Base-by-base conservation (phyloP, 148 eudicot species). In the Pharnaceum exiguum region DNA sequence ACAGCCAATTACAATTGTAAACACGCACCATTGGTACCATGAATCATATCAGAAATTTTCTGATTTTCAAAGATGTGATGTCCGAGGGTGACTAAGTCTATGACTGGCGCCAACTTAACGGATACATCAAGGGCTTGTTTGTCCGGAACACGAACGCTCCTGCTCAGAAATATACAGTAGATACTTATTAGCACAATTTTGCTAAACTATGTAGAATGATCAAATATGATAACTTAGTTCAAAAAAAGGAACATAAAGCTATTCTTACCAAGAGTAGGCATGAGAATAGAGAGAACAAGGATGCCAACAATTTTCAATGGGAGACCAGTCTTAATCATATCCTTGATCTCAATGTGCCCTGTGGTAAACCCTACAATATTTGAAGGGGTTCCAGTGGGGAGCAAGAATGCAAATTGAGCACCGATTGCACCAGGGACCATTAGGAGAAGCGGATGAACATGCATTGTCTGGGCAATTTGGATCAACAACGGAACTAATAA, bases 191-290 rank as follows among this genome's bases (percentile, higher is more conserved):
- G 22, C 22, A 3, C 5, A 13, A 11, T 0, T 6, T 17, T 13
- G 5, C 16, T 3, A 35, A 35, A 2, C 7, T 12, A 44, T 23
- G 1, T 59, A 23, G 21, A 23, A 23, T 5, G 15, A 11, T 2
- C 6, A 37, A 15, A 23, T n/a, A 29, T 10, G 15, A 12, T 5
- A 0, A 54, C 10, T 42, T 23, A 10, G 22, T 23, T 5, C 29
- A 18, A 9, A 9, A 12, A 23, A 57, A 10, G 1, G 7, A 2
- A 15, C 6, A 44, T 2, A 35, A 2, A 67, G n/a, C n/a, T n/a
- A n/a, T n/a, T n/a, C 71, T 54, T 69, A 87, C 97, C 97, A 15
- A 90, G 84, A 27, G 95, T 87, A 30, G 95, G 97, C 97, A 90
- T 87, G 5, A 87, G 58, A 50, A 87, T 6, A 3, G 97, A 79